phyloP scores from a whole-genome alignment of 257 asterid species.

The Rhazya stricta region DNA sequence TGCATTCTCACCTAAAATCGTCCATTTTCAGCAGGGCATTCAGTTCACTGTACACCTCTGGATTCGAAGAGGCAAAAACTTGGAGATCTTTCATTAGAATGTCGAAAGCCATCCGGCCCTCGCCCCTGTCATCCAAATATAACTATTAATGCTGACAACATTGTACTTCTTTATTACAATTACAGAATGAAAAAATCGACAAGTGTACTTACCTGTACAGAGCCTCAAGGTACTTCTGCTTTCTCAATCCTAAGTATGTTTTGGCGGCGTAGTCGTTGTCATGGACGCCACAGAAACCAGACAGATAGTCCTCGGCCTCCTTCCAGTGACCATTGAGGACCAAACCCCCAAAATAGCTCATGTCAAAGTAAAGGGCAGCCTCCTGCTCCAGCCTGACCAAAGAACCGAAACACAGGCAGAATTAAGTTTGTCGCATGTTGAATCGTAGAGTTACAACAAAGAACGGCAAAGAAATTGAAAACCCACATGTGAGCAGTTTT shows the following conservation, averaged over 20 bases:
- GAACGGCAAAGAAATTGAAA: not conserved
- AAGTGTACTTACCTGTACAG: conserved; percentile 51
- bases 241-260: conserved; percentile 66
- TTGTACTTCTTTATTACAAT: not conserved
- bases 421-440: not conserved
- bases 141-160: not conserved
- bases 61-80: conserved; percentile 48
- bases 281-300: conserved; percentile 43
- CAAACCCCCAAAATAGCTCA: conserved; percentile 51
- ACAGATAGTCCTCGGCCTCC: conserved; percentile 54
- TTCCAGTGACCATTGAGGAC: conserved; percentile 50
- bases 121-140: conserved; percentile 39
- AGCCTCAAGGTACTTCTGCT: conserved; percentile 79
- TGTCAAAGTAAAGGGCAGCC: conserved; percentile 56
- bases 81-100: conserved; percentile 65
- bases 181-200: not conserved
- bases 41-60: conserved; percentile 57
- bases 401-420: not conserved
- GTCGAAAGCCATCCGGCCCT: conserved; percentile 43
- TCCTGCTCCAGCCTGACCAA: conserved; percentile 67
- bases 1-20: conserved; percentile 52
- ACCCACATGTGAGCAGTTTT: conserved; percentile 66
- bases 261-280: conserved; percentile 53
- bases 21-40: conserved; percentile 51
- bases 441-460: not conserved